phyloP scores from a whole-genome alignment of 2,329 filamentous ascomycete species.

The Daldinia eschscholtzii region DNA sequence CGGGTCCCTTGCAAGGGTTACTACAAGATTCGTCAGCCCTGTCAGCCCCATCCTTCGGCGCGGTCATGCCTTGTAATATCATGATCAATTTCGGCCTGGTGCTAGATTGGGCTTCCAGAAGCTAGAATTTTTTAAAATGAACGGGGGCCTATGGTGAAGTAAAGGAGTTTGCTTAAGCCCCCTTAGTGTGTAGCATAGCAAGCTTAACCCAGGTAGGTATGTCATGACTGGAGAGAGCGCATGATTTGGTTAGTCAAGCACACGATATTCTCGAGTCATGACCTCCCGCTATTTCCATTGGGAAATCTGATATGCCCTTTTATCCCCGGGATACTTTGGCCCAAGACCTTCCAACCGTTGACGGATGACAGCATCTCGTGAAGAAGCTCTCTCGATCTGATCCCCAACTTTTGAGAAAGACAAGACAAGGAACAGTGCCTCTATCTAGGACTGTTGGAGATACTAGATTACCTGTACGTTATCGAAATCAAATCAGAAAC shows the following conservation, averaged over 20 bases:
- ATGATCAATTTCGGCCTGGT: constrained; percentile 40
- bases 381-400: constrained; percentile 17
- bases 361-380: constrained; percentile 12
- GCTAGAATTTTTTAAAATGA: constrained; percentile 24
- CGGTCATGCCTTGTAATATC: constrained; percentile 29
- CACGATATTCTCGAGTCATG: constrained; percentile 2
- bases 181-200: not conserved
- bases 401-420: constrained; percentile 36
- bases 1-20: constrained; percentile 36
- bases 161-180: constrained; percentile 21
- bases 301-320: constrained; percentile 9
- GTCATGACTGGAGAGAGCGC: not conserved
- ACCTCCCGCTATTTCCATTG: constrained; percentile 5
- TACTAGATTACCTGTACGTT: constrained; percentile 30
- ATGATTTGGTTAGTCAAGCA: constrained; percentile 7
- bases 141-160: constrained; percentile 19
- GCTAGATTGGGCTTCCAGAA: constrained; percentile 33
- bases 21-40: constrained; percentile 42
- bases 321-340: constrained; percentile 11
- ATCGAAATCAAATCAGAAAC: constrained; percentile 43
- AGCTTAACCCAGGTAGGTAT: not conserved
- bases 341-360: constrained; percentile 18
- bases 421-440: constrained; percentile 18
- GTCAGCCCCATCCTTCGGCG: constrained; percentile 39
- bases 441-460: constrained; percentile 27